Conservation (phyloP, 305 asterid genomes). For the Solanum hybrid region DNA sequence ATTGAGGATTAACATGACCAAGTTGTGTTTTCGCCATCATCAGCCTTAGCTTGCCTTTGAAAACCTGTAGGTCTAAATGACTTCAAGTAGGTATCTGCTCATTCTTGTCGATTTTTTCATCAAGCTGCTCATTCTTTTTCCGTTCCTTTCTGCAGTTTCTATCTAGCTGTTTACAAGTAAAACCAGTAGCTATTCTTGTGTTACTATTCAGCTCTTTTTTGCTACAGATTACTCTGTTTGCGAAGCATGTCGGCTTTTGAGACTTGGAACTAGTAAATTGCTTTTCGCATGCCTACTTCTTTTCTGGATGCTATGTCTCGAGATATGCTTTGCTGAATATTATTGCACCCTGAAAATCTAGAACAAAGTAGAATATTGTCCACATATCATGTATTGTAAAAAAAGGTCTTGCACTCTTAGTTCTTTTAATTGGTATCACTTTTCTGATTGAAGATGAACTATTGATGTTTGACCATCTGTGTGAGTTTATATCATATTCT, state of each 20-base stretch:
- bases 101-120: neutral
- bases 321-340: neutral
- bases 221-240: neutral
- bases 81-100: neutral
- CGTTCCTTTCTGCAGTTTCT: neutral
- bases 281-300: neutral
- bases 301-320: neutral
- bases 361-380: neutral
- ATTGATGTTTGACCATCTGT: neutral
- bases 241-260: neutral
- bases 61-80: neutral
- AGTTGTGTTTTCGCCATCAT: neutral
- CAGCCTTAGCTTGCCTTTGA: neutral
- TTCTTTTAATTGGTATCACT: neutral
- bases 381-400: neutral
- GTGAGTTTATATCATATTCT: slow-evolving; percentile 12
- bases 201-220: neutral
- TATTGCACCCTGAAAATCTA: neutral
- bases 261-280: neutral
- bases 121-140: neutral
- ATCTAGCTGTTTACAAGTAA: neutral
- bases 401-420: neutral
- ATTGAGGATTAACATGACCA: neutral
- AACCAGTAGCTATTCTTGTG: neutral
- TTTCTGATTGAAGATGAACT: neutral